A percentile compares a stretch with the other conserved stretches of the same genome.
Conservation (phyloP, 352 stramenopile genomes). For the Phytopythium montanum region DNA sequence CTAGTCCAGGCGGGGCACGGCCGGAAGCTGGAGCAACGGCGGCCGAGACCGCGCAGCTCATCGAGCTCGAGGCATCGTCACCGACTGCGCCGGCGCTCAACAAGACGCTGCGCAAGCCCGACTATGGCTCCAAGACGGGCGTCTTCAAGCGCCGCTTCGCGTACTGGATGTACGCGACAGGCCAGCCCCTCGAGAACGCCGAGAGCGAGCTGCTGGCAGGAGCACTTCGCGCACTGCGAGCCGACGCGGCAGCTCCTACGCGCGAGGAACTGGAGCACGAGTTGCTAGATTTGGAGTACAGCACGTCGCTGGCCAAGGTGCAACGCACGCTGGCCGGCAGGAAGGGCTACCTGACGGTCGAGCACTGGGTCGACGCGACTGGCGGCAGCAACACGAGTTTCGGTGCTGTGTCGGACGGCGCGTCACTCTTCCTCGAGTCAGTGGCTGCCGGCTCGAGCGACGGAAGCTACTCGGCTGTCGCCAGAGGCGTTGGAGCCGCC, state of each 20-base stretch:
- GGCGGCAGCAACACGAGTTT: conserved; percentile 45
- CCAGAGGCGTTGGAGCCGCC: not conserved
- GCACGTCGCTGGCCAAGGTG: conserved; percentile 38
- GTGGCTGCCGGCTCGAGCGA: conserved; percentile 5
- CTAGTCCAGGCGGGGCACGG: too few relatives aligned
- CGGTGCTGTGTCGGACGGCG: conserved; percentile 30
- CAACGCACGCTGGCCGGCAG: conserved; percentile 39
- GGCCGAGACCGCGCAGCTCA: not conserved
- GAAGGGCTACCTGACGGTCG: conserved; percentile 51
- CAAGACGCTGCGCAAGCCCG: conserved; percentile 13
- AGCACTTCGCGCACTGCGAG: conserved; percentile 37
- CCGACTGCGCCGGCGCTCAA: not conserved
- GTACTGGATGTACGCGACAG: conserved; percentile 61
- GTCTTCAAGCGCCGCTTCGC: conserved; percentile 64
- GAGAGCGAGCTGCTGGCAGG: conserved; percentile 37
- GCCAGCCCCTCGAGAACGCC: conserved; percentile 39
- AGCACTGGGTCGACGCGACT: conserved; percentile 42
- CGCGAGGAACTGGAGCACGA: conserved; percentile 63
- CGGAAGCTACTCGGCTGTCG: not conserved
- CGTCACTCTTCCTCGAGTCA: conserved; percentile 45
- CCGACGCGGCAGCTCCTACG: conserved; percentile 35
- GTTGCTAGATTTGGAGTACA: conserved; percentile 51
- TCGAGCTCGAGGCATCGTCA: not conserved
- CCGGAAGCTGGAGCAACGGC: too few relatives aligned
- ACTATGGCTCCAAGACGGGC: conserved; percentile 43